Percentiles rank a stretch among this genome's conserved stretches.
phyloP scores from a whole-genome alignment of 2,329 filamentous ascomycete species.

The Beauveria scarabaeidicola region DNA sequence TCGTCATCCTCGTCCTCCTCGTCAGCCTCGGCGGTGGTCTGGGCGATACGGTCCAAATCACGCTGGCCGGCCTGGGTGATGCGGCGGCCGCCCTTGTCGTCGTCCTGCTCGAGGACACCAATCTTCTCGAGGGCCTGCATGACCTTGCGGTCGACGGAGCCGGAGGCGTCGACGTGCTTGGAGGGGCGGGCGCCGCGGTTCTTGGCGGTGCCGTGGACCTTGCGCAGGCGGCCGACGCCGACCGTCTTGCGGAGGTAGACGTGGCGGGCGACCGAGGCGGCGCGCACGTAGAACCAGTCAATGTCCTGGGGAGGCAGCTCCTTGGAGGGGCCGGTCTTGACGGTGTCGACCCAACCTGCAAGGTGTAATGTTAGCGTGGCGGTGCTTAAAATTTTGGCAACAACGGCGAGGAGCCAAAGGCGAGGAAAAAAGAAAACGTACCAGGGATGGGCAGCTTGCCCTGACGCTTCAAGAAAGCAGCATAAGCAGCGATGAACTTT shows the following conservation, averaged over 20 bases:
- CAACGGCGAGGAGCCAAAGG: background rate
- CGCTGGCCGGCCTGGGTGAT: constrained; percentile 98
- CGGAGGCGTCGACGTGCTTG: constrained; percentile 92
- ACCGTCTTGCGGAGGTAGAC: constrained; percentile 99
- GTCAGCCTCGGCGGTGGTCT: constrained; percentile 67
- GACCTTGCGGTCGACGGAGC: constrained; percentile 94
- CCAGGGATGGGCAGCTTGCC: constrained; percentile 86
- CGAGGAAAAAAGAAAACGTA: constrained; percentile 36
- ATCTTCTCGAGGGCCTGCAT: constrained; percentile 99
- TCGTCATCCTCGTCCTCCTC: constrained; percentile 60
- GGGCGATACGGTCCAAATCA: constrained; percentile 94
- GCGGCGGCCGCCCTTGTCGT: constrained; percentile 96
- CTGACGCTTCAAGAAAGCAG: constrained; percentile 87
- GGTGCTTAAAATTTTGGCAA: too few relatives aligned
- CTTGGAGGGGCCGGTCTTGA: constrained; percentile 95
- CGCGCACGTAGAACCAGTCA: constrained; percentile 92
- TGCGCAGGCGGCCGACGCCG: constrained; percentile 94
- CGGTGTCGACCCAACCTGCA: constrained; percentile 94
- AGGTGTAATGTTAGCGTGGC: background rate
- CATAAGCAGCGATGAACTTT: constrained; percentile 82
- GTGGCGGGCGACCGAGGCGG: constrained; percentile 91
- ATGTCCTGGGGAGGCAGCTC: constrained; percentile 97
- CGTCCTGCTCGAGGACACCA: constrained; percentile 91
- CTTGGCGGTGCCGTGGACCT: constrained; percentile 92
- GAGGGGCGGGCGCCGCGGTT: constrained; percentile 90